Evolutionary conservation across 2,329 filamentous ascomycete genomes (phyloP).

Genomic region (Conoideocrella luteorostrata): DNA sequence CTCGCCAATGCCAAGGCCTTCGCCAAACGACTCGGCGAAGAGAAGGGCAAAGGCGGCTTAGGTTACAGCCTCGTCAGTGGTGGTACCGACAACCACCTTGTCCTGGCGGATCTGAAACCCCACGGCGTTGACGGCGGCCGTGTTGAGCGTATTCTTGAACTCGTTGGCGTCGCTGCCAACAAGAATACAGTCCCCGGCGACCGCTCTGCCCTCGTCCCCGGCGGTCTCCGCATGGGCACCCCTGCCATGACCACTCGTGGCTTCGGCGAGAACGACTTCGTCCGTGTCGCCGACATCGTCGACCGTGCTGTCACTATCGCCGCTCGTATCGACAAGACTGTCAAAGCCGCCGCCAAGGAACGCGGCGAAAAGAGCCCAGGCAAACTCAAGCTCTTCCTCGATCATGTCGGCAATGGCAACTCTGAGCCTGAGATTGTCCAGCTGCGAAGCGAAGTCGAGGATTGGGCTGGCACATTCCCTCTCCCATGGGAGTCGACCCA

Average conservation of each 20-base stretch:
- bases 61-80: constrained; percentile 88
- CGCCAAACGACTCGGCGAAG: constrained; percentile 57
- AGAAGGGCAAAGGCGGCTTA: constrained; percentile 68
- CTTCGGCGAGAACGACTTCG: constrained; percentile 85
- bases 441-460: constrained; percentile 66
- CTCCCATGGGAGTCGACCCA: constrained; percentile 55
- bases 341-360: constrained; percentile 61
- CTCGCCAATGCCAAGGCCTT: constrained; percentile 87
- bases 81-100: constrained; percentile 95
- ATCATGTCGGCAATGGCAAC: constrained; percentile 62
- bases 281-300: constrained; percentile 76
- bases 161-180: constrained; percentile 94
- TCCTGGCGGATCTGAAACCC: constrained; percentile 85
- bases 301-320: constrained; percentile 77
- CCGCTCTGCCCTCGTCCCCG: constrained; percentile 85
- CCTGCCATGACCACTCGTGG: constrained; percentile 97
- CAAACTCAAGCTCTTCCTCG: constrained; percentile 60
- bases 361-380: constrained; percentile 59
- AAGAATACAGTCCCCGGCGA: constrained; percentile 98
- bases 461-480: constrained; percentile 70
- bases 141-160: constrained; percentile 83
- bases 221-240: constrained; percentile 87
- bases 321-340: constrained; percentile 66
- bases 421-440: constrained; percentile 65
- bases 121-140: constrained; percentile 82